Evolutionary conservation across 192 early-diverging fungal genomes (phyloP).

Genomic region (Backusella psychrophila): DNA sequence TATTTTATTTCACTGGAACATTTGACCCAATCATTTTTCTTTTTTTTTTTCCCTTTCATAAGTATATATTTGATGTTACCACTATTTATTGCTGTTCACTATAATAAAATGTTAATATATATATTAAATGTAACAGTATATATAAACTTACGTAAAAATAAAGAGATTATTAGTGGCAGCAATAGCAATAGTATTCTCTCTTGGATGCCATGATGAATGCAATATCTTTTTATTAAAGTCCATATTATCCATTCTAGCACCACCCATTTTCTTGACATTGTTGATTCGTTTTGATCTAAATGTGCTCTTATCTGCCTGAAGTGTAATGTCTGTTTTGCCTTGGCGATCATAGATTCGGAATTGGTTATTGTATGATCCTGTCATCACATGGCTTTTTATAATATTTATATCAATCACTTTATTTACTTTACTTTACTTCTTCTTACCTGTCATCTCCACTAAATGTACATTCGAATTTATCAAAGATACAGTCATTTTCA

Average conservation of each 20-base stretch:
- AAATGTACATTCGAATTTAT: constrained; percentile 99
- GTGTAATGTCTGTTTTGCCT: constrained; percentile 73
- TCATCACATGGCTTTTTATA: constrained; percentile 67
- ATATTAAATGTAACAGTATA: neutral
- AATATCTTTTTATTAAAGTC: constrained; percentile 90
- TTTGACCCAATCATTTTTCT: no score
- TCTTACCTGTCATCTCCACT: constrained; percentile 88
- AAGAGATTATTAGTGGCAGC: constrained; percentile 94
- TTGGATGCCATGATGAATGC: constrained; percentile 92
- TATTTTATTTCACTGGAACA: no score
- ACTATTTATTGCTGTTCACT: neutral
- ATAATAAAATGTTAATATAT: neutral
- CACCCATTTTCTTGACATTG: constrained; percentile 74
- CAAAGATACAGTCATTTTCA: constrained; percentile 99
- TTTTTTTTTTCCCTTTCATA: no score
- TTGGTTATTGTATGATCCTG: constrained; percentile 98
- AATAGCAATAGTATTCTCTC: constrained; percentile 85
- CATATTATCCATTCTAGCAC: constrained; percentile 64
- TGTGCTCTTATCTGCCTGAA: constrained; percentile 97
- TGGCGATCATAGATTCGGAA: constrained; percentile 91
- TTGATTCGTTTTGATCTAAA: constrained; percentile 87
- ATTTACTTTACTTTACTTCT: neutral
- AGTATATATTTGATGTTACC: no score
- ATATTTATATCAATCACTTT: no score
- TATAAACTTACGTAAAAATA: constrained; percentile 54